Base-by-base conservation (phyloP, 2,329 filamentous ascomycete species). In the Fusarium nisikadoi region DNA sequence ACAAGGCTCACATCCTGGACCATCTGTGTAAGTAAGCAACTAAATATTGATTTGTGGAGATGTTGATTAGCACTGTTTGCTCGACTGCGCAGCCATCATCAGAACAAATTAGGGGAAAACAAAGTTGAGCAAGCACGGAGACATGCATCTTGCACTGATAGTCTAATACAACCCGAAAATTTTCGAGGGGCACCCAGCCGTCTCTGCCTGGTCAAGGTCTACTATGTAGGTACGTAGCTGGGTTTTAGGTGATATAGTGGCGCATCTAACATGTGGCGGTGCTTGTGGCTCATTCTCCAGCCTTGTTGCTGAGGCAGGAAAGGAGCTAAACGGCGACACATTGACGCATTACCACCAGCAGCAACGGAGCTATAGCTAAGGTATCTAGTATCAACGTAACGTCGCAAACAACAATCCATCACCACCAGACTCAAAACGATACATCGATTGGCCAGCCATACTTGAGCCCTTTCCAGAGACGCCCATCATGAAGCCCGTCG, bases 401-500 rank as follows among this genome's bases (percentile, higher is more conserved):
- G 61, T 61, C 66, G 64, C 39, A 67, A 64, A 62, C 62, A 60
- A 49, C 53, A 46, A 60, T 52, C 33, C 52, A 55, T 61, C 65
- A 36, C 46, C 45, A 39, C 43, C 55, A 53, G 25, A 14, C 43
- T 20, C 35, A 25, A 50, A 55, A 39, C 71, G 49, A 53, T 45
- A 43, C 27, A 25, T 19, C 43, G 31, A 46, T 53, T 47, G 31
- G 29, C 45, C 33, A 54, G 35, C 8, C 27, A 19, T 38, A 33
- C 16, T 11, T 25, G 41, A 41, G 25, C n/a, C 43, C 36, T 64
- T 64, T 14, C 33, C 50, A 13, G 31, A 59, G 20, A 20, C 49
- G 65, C 62, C 82, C 86, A 89, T 79, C 80, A 98, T 98, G 95
- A 98, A 98, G 91, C 95, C 95, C 76, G 87, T 98, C 80, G 93